Evolutionary conservation across 2,329 filamentous ascomycete genomes (phyloP).

Genomic region (Camillea tinctor): DNA sequence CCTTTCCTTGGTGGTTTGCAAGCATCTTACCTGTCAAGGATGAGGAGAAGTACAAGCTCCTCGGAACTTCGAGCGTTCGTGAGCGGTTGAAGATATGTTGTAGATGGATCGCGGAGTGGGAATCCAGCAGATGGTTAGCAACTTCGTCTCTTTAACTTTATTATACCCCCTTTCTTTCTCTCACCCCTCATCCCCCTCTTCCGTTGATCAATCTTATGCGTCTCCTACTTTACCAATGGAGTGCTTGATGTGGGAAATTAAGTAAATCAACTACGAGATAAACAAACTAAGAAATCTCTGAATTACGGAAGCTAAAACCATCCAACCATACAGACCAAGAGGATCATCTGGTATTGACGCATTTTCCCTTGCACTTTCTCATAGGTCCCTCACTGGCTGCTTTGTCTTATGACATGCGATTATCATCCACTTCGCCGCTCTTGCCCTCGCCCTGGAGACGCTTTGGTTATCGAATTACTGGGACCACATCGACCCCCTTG

Average conservation of each 20-base stretch:
- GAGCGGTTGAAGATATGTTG: conserved; percentile 81
- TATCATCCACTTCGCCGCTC: conserved; percentile 1
- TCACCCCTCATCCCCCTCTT: neutral
- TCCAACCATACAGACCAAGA: conserved; percentile 2
- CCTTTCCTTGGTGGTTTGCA: conserved; percentile 90
- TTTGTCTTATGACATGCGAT: conserved; percentile 22
- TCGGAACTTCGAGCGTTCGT: conserved; percentile 73
- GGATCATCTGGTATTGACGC: conserved; percentile 20
- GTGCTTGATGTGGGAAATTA: too few species aligned
- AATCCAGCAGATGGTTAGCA: conserved; percentile 68
- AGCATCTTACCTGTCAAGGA: conserved; percentile 76
- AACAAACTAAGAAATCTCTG: neutral
- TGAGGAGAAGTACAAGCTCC: conserved; percentile 73
- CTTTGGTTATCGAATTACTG: neutral
- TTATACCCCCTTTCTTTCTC: neutral
- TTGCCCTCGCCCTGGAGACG: neutral
- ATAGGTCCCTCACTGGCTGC: conserved; percentile 27
- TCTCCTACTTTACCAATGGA: neutral
- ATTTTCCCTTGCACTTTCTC: conserved; percentile 7
- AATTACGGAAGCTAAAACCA: conserved; percentile 9
- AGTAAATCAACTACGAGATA: neutral
- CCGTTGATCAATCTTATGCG: neutral
- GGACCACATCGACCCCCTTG: neutral
- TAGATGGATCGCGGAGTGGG: conserved; percentile 72
- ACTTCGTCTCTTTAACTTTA: conserved; percentile 1